Percentiles rank a stretch among this genome's conserved stretches.
phyloP scores from a whole-genome alignment of 2,329 filamentous ascomycete species.

The Juglanconis sp. region DNA sequence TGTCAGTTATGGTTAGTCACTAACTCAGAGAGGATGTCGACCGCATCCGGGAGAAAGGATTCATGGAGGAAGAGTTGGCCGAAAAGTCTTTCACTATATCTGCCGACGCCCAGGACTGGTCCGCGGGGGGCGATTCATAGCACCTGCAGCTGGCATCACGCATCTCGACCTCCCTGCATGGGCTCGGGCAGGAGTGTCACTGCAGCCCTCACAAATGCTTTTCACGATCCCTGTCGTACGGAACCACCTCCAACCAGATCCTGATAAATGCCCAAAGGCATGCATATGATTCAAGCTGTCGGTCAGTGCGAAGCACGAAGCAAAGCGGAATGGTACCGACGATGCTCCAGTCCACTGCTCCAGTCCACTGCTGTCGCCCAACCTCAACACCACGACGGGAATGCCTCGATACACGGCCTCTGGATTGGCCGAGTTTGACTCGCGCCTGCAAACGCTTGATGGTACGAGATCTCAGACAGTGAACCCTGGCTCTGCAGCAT shows the following conservation, averaged over 20 bases:
- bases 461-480: conserved; percentile 5
- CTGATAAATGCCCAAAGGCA: too few relatives aligned
- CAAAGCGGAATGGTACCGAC: not conserved
- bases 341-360: too few relatives aligned
- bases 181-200: not conserved
- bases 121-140: not conserved
- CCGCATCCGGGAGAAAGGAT: not conserved
- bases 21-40: not conserved
- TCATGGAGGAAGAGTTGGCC: not conserved
- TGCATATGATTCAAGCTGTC: not conserved
- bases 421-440: conserved; percentile 9
- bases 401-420: not conserved
- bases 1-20: not conserved
- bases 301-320: not conserved
- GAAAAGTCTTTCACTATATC: not conserved
- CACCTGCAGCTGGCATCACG: conserved; percentile 1
- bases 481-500: conserved; percentile 9
- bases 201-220: not conserved
- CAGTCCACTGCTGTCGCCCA: not conserved
- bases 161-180: not conserved
- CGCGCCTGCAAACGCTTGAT: not conserved
- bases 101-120: not conserved
- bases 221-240: not conserved
- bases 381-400: conserved; percentile 1
- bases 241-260: too few relatives aligned